A percentile compares a stretch with the other conserved stretches of the same genome.
These are phyloP conservation scores for Xylariaceae sp. DNA, from an alignment of 2,329 filamentous ascomycete species.

Conservation along the genomic window DNA sequence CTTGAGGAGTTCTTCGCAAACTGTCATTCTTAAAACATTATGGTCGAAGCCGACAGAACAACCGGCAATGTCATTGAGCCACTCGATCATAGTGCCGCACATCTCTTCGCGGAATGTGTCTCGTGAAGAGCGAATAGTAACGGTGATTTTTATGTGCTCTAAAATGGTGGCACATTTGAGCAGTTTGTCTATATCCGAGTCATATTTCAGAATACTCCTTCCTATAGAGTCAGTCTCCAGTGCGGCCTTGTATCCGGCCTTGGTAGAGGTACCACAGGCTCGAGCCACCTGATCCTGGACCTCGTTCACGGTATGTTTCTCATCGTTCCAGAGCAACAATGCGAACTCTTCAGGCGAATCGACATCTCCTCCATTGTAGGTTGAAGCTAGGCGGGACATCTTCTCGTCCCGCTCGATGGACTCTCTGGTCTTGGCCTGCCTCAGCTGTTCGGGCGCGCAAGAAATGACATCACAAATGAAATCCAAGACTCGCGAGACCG, in stretches of 20 bases:
- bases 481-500: conserved; percentile 79
- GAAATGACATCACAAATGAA: conserved; percentile 98
- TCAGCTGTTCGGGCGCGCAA: conserved; percentile 92
- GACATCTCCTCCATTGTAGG: conserved; percentile 67
- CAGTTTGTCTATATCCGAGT: conserved; percentile 66
- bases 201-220: conserved; percentile 77
- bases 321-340: conserved; percentile 92
- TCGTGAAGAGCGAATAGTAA: conserved; percentile 87
- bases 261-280: conserved; percentile 71
- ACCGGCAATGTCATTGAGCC: conserved; percentile 88
- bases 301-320: conserved; percentile 94
- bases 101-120: conserved; percentile 98
- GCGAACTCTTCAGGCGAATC: conserved; percentile 72
- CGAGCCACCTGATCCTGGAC: conserved; percentile 86
- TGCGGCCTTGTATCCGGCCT: conserved; percentile 69
- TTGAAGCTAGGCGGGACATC: conserved; percentile 69
- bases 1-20: conserved; percentile 89
- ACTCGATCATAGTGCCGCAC: conserved; percentile 96
- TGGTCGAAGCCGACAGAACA: conserved; percentile 80
- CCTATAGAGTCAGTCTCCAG: conserved; percentile 88
- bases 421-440: conserved; percentile 77
- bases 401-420: conserved; percentile 79
- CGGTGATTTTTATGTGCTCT: conserved; percentile 92
- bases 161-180: conserved; percentile 78
- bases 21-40: conserved; percentile 70